These are phyloP conservation scores for Penicillium bovifimosum DNA, from an alignment of 495 filamentous ascomycete species.

Conservation along the genomic window DNA sequence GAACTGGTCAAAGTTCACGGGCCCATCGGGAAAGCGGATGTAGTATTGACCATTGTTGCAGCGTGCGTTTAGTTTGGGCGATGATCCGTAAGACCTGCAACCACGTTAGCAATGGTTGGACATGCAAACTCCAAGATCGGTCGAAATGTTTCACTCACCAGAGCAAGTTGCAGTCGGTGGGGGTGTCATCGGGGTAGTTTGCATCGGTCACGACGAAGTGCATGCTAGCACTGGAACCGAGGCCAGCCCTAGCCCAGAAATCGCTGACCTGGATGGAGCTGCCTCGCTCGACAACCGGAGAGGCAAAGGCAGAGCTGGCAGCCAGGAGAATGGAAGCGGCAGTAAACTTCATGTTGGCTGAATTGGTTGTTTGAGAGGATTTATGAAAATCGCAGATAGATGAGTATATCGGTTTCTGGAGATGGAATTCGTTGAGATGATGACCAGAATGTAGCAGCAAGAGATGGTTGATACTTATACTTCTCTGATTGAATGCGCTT, in stretches of 20 bases:
- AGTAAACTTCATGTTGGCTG: conserved; percentile 19
- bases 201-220: conserved; percentile 21
- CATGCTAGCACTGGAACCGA: conserved; percentile 7
- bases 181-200: conserved; percentile 26
- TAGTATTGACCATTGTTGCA: conserved; percentile 26
- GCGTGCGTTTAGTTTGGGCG: conserved; percentile 15
- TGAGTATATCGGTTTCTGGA: not conserved
- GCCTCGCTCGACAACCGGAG: conserved; percentile 6
- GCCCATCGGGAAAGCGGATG: conserved; percentile 21
- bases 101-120: not conserved
- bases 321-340: conserved; percentile 13
- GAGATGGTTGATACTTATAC: not conserved
- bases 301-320: conserved; percentile 17
- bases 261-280: conserved; percentile 18
- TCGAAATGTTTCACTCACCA: conserved; percentile 11
- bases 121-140: too few species aligned
- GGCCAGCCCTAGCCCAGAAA: conserved; percentile 5
- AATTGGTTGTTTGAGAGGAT: not conserved
- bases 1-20: conserved; percentile 15
- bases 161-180: conserved; percentile 23
- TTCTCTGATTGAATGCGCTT: not conserved
- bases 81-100: conserved; percentile 13
- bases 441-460: not conserved
- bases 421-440: not conserved
- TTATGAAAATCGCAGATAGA: not conserved